phyloP scores from a whole-genome alignment of 768 basidiomycete genomes.

The Hericium rajendrae region DNA sequence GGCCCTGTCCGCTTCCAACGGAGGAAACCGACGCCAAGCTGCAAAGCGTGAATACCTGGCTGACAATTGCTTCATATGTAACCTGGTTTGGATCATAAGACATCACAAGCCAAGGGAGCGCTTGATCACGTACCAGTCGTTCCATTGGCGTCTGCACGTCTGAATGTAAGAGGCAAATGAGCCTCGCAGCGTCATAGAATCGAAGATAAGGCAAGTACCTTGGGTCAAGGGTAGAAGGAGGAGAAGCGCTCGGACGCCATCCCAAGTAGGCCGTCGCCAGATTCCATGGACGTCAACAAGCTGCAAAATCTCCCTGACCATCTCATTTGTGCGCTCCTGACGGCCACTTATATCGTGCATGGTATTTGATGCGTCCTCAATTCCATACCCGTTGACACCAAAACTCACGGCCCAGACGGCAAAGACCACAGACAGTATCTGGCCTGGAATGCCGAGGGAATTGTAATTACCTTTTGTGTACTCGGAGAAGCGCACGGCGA shows the following conservation, averaged over 20 bases:
- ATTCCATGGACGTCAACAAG: slow-evolving; percentile 75
- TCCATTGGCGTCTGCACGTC: slow-evolving; percentile 37
- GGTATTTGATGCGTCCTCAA: slow-evolving; percentile 33
- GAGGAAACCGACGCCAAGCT: slow-evolving; percentile 38
- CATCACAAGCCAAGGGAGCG: neutral
- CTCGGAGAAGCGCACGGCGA: slow-evolving; percentile 59
- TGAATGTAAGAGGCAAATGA: slow-evolving; percentile 11
- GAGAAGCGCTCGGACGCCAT: slow-evolving; percentile 73
- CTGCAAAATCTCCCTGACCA: slow-evolving; percentile 67
- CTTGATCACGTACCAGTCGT: slow-evolving; percentile 25
- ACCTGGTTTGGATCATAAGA: slow-evolving; percentile 32
- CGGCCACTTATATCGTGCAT: slow-evolving; percentile 30
- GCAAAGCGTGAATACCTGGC: slow-evolving; percentile 75
- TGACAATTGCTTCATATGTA: slow-evolving; percentile 74
- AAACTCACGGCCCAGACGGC: slow-evolving; percentile 88
- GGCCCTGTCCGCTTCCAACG: slow-evolving; percentile 38
- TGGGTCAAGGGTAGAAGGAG: slow-evolving; percentile 77
- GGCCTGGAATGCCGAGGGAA: slow-evolving; percentile 61
- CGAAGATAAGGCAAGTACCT: slow-evolving; percentile 36
- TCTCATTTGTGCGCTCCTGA: slow-evolving; percentile 50
- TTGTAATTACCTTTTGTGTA: slow-evolving; percentile 50
- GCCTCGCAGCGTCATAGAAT: no score
- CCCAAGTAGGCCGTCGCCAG: slow-evolving; percentile 75
- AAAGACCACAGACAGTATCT: slow-evolving; percentile 68
- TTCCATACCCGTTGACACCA: slow-evolving; percentile 74